A percentile compares a stretch with the other conserved stretches of the same genome.
These are phyloP conservation scores for Meyerozyma carpophila DNA, from an alignment of 1,139 yeast genomes.

Conservation along the genomic window DNA sequence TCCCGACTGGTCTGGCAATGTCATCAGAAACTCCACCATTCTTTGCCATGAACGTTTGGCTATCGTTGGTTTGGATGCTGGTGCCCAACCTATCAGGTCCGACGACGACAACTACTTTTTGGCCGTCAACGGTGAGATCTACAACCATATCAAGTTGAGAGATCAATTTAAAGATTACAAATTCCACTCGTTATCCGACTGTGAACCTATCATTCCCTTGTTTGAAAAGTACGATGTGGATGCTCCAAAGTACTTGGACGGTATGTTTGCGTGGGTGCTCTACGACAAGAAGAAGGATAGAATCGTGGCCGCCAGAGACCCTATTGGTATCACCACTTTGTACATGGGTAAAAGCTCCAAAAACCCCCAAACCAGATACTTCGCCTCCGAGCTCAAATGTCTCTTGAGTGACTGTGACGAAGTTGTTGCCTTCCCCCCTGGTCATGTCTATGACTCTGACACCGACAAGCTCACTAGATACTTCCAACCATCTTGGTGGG, in stretches of 20 bases:
- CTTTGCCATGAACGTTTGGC: constrained; percentile 94
- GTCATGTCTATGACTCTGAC: constrained; percentile 89
- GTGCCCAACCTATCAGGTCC: constrained; percentile 94
- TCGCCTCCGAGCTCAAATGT: constrained; percentile 93
- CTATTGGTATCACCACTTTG: constrained; percentile 93
- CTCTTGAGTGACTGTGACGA: constrained; percentile 90
- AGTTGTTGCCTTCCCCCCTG: constrained; percentile 95
- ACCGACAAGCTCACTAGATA: constrained; percentile 84
- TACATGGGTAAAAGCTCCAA: constrained; percentile 84
- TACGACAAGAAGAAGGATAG: constrained; percentile 83
- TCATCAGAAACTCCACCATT: constrained; percentile 69
- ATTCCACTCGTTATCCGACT: constrained; percentile 85
- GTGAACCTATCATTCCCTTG: constrained; percentile 95
- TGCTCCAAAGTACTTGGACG: constrained; percentile 90
- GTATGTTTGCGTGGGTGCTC: constrained; percentile 95
- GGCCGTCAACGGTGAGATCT: constrained; percentile 96
- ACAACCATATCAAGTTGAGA: constrained; percentile 90
- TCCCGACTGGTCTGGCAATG: constrained; percentile 98
- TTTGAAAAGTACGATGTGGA: constrained; percentile 81
- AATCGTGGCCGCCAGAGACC: constrained; percentile 95
- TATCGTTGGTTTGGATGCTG: constrained; percentile 90
- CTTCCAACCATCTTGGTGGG: constrained; percentile 94
- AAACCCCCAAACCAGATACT: constrained; percentile 71
- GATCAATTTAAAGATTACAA: constrained; percentile 64
- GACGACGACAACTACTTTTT: constrained; percentile 67